Base-by-base conservation (phyloP, 2,329 filamentous ascomycete species). In the Alternaria triticimaculans region DNA sequence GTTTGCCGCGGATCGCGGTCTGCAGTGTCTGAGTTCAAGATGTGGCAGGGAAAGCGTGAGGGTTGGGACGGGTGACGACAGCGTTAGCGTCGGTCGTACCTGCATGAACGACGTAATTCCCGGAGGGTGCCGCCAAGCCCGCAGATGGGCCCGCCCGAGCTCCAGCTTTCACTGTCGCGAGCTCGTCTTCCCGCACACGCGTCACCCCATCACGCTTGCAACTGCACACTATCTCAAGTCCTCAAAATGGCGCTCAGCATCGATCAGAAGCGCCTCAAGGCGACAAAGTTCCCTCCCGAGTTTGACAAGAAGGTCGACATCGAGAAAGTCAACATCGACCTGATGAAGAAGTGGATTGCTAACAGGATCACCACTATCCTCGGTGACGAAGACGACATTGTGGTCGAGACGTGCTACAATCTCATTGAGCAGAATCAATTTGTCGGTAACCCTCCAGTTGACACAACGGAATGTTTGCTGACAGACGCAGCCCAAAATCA, bases 311-410 rank as follows among this genome's bases (percentile, higher is more conserved):
- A 97, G 84, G 96, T 99, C 69, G 94, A 99, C 84, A 97, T 96
- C 88, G 89, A 90, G 72, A 98, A 98, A 84, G 94, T 99, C 81
- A 97, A 99, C 78, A 86, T 97, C 55, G 93, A 97, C 80, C 92
- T 99, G 60, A 97, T 99, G 89, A 97, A 97, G 87, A 97, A 94
- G 85, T 99, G 96, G 96, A 97, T 98, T 78, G 92, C 93, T 5
- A 88, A 90, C 74, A 92, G 91, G 79, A 93, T 99, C 60, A 92
- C 91, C 23, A 90, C 93, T 61, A 95, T 98, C 51, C 84, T 98
- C 45, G 92, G 92, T n/a, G 92, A 88, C 71, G 96, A 99, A 73
- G 96, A 99, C 78, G 96, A 99, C 77, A 93, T 99, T 54, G 92
- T 98, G 4, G 96, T 96, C 69, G 94, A 97, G 81, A 88, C 97